phyloP scores from a whole-genome alignment of 805 yeast genomes.

The Candida patagonica region DNA sequence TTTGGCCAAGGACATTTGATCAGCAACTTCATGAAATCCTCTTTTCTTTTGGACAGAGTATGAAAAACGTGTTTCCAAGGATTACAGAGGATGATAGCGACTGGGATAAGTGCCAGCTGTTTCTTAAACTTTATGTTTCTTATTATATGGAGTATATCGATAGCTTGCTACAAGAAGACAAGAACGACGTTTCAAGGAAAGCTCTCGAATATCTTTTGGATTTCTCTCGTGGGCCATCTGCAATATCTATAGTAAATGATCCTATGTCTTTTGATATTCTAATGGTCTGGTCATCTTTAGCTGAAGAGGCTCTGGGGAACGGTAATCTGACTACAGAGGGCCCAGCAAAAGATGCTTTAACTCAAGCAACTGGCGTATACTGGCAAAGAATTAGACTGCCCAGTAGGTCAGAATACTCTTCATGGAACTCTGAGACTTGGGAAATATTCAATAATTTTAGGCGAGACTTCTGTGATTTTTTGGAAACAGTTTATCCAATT shows the following conservation, averaged over 20 bases:
- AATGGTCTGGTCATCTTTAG: constrained; percentile 28
- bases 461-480: constrained; percentile 65
- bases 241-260: constrained; percentile 22
- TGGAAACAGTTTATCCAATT: constrained; percentile 61
- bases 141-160: constrained; percentile 5
- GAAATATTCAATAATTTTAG: constrained; percentile 63
- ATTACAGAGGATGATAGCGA: constrained; percentile 5
- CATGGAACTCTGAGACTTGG: constrained; percentile 29
- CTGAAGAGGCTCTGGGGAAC: constrained; percentile 24
- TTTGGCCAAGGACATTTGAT: constrained; percentile 13
- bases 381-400: constrained; percentile 54
- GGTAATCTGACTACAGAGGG: constrained; percentile 22
- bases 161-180: not conserved
- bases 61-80: not conserved
- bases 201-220: constrained; percentile 6
- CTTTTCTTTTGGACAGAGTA: constrained; percentile 1
- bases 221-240: constrained; percentile 11
- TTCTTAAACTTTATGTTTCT: constrained; percentile 8
- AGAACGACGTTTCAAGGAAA: not conserved
- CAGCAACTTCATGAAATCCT: constrained; percentile 6
- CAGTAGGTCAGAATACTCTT: not conserved
- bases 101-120: constrained; percentile 10
- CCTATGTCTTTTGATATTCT: constrained; percentile 22
- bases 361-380: constrained; percentile 49
- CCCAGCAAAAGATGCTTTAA: constrained; percentile 21